phyloP scores from a whole-genome alignment of 192 early-diverging fungal genomes.

The Dimargaris verticillata region DNA sequence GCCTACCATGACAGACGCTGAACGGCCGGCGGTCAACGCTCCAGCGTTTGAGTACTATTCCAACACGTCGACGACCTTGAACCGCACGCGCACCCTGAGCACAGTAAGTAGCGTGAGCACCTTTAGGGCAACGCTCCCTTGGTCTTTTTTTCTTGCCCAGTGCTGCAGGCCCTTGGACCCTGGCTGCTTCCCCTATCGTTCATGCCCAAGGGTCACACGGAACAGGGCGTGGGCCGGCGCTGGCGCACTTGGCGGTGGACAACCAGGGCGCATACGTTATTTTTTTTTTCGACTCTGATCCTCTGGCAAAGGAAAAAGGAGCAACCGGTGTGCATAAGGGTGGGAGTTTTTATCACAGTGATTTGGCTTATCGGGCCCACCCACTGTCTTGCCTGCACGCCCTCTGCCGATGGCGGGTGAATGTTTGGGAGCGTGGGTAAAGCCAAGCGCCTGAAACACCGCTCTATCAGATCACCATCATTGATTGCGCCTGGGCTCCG shows the following conservation, averaged over 20 bases:
- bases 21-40: slow-evolving; percentile 5
- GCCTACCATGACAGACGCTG: slow-evolving; percentile 5
- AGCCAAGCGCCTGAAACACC: not conserved
- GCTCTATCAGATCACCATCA: not conserved
- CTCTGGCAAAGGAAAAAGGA: no score
- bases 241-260: not conserved
- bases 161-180: no score
- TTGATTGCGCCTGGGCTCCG: not conserved
- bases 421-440: not conserved
- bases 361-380: not conserved
- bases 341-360: no score
- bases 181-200: not conserved
- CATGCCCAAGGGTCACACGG: not conserved
- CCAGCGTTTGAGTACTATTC: slow-evolving; percentile 8
- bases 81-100: slow-evolving; percentile 9
- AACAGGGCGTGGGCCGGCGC: not conserved
- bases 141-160: no score
- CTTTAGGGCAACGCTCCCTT: not conserved
- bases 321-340: no score
- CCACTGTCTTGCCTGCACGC: not conserved
- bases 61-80: not conserved
- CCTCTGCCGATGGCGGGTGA: not conserved
- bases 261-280: not conserved
- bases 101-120: slow-evolving; percentile 3
- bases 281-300: not conserved